Base-by-base conservation (phyloP, 345 rosid genomes). In the Garcia nutans region DNA sequence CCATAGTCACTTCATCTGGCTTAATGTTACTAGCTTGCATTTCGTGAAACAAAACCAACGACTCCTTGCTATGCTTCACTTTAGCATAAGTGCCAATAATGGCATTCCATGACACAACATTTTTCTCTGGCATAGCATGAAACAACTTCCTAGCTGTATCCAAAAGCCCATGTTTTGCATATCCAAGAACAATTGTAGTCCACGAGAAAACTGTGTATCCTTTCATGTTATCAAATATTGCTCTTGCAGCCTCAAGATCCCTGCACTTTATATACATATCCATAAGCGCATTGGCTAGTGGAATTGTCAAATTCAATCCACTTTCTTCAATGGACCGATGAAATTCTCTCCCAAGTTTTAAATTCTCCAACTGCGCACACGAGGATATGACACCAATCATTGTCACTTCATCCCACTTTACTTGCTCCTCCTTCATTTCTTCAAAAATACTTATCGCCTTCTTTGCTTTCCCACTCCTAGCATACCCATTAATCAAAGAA, bases 191-290 rank as follows among this genome's bases (percentile, higher is more conserved):
- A 89, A 94, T 92, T 0, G 97, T 89, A 55, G 95, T 94, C 85
- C 88, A 88, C 0, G 98, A 87, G 65, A 93, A 89, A 55, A 86
- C 80, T 0, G 97, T 88, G 78, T 79, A 93, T 70, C 74, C 82
- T 22, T 58, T 80, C 89, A 90, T 82, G 22, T 62, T 82, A 74
- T 90, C 84, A 68, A 89, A 95, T 78, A 95, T 80, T 33, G 66
- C 71, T 37, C 79, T 66, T 0, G 93, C 99, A 50, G 77, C 77
- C 37, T 84, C 83, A 76, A 91, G 82, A 78, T 84, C 83, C 81
- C 93, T 89, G 13, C 97, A 92, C 83, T 93, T 95, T 0, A 86
- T 80, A 54, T 92, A 91, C 98, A 95, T 95, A 83, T 93, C 97
- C 88, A 93, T 89, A 68, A 92, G 82, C 50, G 91, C 83, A 86